phyloP scores from a whole-genome alignment of 2,329 filamentous ascomycete genomes.

The Diatrype stigma region DNA sequence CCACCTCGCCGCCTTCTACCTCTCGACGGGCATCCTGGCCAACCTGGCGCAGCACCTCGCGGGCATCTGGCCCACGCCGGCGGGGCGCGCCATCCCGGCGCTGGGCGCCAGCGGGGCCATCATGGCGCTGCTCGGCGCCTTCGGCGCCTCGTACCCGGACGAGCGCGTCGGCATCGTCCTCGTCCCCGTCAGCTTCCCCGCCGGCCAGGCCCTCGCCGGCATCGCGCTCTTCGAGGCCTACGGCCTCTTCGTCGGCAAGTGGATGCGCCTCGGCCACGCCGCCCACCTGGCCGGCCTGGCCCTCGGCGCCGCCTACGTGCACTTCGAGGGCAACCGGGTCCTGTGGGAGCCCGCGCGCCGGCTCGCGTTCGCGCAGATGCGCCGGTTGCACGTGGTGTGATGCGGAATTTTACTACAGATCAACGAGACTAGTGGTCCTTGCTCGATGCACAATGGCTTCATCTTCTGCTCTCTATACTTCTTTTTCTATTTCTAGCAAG shows the following conservation, averaged over 20 bases:
- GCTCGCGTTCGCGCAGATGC: conserved; percentile 20
- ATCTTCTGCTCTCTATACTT: no score
- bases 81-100: not conserved
- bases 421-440: no score
- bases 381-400: conserved; percentile 15
- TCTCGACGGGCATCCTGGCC: conserved; percentile 21
- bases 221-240: conserved; percentile 16
- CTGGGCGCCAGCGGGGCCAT: conserved; percentile 21
- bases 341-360: conserved; percentile 21
- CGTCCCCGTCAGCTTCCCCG: conserved; percentile 12
- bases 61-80: conserved; percentile 12
- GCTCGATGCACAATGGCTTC: no score
- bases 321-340: conserved; percentile 14
- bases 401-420: no score
- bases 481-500: no score
- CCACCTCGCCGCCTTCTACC: conserved; percentile 26
- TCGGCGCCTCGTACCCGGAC: conserved; percentile 13
- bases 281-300: conserved; percentile 21
- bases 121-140: conserved; percentile 20
- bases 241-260: conserved; percentile 20
- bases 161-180: conserved; percentile 15
- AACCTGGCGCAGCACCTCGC: conserved; percentile 17
- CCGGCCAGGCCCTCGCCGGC: conserved; percentile 6
- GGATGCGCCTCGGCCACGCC: conserved; percentile 11
- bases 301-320: conserved; percentile 17